These are phyloP conservation scores for Nothomitra cinnamomea DNA, from an alignment of 2,329 filamentous ascomycete species.

Conservation along the genomic window DNA sequence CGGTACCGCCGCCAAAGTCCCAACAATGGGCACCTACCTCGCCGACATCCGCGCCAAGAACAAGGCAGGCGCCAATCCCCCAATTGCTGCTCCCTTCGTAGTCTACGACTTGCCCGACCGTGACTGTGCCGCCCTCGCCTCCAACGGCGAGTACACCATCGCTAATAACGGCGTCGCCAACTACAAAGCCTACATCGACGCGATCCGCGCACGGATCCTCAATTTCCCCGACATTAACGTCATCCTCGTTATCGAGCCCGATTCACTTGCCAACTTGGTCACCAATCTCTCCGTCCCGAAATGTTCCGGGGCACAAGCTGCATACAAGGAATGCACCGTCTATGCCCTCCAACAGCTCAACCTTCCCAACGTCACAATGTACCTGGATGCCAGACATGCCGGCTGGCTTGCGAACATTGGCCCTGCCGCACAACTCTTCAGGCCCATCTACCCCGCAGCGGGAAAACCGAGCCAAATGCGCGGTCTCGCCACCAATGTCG, in stretches of 20 bases:
- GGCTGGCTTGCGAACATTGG: conserved; percentile 45
- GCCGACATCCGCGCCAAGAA: conserved; percentile 31
- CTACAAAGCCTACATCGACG: conserved; percentile 38
- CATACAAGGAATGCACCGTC: conserved; percentile 37
- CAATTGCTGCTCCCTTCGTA: conserved; percentile 34
- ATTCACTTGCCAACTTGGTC: conserved; percentile 44
- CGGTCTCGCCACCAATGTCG: conserved; percentile 38
- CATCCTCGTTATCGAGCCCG: conserved; percentile 39
- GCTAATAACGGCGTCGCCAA: conserved; percentile 32
- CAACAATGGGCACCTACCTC: conserved; percentile 29
- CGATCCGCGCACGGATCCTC: conserved; percentile 32
- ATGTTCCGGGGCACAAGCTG: conserved; percentile 34
- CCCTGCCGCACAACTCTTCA: conserved; percentile 32
- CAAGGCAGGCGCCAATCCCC: conserved; percentile 28
- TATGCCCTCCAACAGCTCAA: conserved; percentile 41
- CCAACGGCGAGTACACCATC: conserved; percentile 43
- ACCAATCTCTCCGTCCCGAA: conserved; percentile 39
- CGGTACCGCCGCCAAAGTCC: conserved; percentile 32
- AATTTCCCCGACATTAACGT: conserved; percentile 36
- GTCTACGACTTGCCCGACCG: conserved; percentile 47
- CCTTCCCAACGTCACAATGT: conserved; percentile 44
- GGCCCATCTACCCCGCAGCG: conserved; percentile 28
- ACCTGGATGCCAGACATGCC: conserved; percentile 45
- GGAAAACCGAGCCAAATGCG: conserved; percentile 30
- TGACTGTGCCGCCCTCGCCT: conserved; percentile 45